Evolutionary conservation across 768 basidiomycete species (phyloP), one percentile per base, ranked within the genome.

Genomic region (Tulasnella sp.): DNA sequence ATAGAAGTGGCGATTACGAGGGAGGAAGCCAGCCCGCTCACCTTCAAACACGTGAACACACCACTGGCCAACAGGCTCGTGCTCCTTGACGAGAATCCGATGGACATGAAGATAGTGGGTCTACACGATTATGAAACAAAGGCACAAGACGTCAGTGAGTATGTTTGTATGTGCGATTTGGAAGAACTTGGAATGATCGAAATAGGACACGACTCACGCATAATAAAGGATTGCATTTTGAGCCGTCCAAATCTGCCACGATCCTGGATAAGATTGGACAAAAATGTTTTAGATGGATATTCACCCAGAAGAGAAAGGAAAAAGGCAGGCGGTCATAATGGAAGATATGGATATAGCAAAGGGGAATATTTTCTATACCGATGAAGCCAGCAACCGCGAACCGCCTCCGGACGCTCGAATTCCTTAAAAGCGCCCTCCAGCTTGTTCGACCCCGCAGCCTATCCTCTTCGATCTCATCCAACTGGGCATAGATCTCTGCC

Each of bases 171-270:
- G n/a, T n/a, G n/a, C n/a, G n/a, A n/a, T n/a, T n/a, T n/a, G n/a
- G n/a, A n/a, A n/a, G n/a, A n/a, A n/a, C n/a, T n/a, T n/a, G n/a
- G n/a, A n/a, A n/a, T n/a, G n/a, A n/a, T n/a, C n/a, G n/a, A n/a
- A n/a, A n/a, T n/a, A n/a, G n/a, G n/a, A n/a, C n/a, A n/a, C n/a
- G 24, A 59, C 57, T 49, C 57, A 59, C 57, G 57, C 57, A n/a
- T 59, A 59, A 12, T 59, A 59, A 22, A 59, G 29, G 31, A 59
- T 51, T 5, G 57, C 57, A 31, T 44, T 59, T 31, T 59, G 57
- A 17, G 45, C 57, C n/a, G 42, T 50, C 57, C 57, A 59, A 24
- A 59, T 59, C 31, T 59, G 57, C 57, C 57, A 59, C 21, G 49
- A 30, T 15, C 34, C 34, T 38, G 34, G 34, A n/a, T n/a, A n/a